A percentile compares a stretch with the other conserved stretches of the same genome.
Evolutionary conservation across 352 stramenopile species (phyloP).

Genomic region (Globisporangium iwayamae): DNA sequence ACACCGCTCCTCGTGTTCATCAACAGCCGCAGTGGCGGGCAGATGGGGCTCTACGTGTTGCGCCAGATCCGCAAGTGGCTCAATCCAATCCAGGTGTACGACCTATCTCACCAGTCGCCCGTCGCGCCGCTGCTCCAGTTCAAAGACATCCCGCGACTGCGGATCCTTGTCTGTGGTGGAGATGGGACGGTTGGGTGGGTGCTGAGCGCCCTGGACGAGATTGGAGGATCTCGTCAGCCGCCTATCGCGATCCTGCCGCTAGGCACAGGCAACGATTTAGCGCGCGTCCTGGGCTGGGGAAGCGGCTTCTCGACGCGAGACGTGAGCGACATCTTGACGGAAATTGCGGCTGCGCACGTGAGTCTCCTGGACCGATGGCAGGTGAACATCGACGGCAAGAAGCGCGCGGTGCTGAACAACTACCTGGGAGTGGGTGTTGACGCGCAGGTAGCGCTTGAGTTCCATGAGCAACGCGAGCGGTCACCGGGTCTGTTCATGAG

Average conservation of each 20-base stretch:
- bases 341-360: conserved; percentile 72
- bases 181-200: conserved; percentile 95
- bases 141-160: conserved; percentile 78
- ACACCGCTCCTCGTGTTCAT: conserved; percentile 91
- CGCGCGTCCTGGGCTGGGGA: conserved; percentile 91
- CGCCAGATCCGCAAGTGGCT: conserved; percentile 90
- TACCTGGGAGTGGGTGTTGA: conserved; percentile 88
- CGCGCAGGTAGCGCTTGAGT: conserved; percentile 86
- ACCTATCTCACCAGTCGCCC: conserved; percentile 91
- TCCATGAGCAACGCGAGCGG: conserved; percentile 86
- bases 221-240: conserved; percentile 61
- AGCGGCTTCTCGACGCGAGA: conserved; percentile 84
- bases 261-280: conserved; percentile 95
- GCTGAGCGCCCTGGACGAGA: conserved; percentile 67
- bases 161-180: conserved; percentile 93
- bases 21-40: conserved; percentile 92
- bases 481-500: conserved; percentile 88
- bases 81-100: conserved; percentile 96
- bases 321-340: conserved; percentile 60
- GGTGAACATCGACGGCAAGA: conserved; percentile 67
- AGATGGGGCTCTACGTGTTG: conserved; percentile 92
- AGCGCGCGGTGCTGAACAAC: conserved; percentile 72
- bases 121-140: conserved; percentile 90
- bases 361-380: conserved; percentile 75
- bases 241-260: conserved; percentile 94